Base-by-base conservation (phyloP, 208 protist species). In the Trypanosoma caninum region DNA sequence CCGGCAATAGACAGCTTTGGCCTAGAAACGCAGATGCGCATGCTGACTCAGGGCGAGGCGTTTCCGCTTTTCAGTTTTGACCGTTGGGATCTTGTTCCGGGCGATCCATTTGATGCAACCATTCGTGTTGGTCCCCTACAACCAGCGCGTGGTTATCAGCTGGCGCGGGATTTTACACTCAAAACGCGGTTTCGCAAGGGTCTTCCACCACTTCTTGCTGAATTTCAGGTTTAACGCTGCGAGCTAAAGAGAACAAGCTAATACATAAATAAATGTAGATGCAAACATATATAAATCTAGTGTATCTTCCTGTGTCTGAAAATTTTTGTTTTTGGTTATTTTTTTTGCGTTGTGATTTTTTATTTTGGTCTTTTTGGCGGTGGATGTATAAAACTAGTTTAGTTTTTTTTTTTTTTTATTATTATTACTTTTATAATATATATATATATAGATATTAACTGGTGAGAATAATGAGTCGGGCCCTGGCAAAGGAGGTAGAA, bases 81-180 rank as follows among this genome's bases (percentile, higher is more conserved):
- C 67, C 90, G 99, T 72, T 99, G 98, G 97, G 84, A 93, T 46
- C 72, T 98, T 22, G 98, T 99, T 7, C 97, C 98, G 0, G 98
- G 98, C 18, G 97, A 99, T 71, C 98, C 98, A 31, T 94, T 99
- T 4, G 98, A 99, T 69, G 91, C 95, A 45, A 77, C 41, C 41
- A 94, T 99, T 33, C 82, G 89, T 27, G 79, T 99, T 3, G 71
- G 69, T 18, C 96, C 97, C n/a, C 78, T 99, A 3, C 96, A 99
- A 76, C 97, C 98, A 14, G 83, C 85, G 52, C 82, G 88, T 13
- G 72, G 89, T 10, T 81, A 82, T 20, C 82, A 97, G 62, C 84
- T 99, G 9, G 97, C 98, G n/a, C 87, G 98, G 40, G 99, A 99
- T 52, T 99, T 99, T 76, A 98, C 99, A 67, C 77, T 99, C 51